Conservation (phyloP, 371 early-diverging fungal species). For the Mucor racemosus region DNA sequence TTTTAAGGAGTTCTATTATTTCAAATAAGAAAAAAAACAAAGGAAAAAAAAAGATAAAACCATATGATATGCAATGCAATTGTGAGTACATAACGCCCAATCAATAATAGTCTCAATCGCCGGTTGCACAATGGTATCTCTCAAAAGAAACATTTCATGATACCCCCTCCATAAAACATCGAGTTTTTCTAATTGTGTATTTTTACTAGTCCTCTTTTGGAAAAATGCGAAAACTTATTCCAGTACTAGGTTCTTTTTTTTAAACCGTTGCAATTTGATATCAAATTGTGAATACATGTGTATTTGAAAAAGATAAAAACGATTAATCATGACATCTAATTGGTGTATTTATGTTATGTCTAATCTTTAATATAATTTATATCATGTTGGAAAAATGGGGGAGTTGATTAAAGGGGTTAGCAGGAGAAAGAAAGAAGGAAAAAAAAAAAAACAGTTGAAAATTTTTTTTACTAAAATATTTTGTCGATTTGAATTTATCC, state of each 20-base stretch:
- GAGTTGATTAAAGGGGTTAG: neutral
- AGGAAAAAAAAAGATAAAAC: neutral
- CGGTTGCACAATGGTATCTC: conserved; percentile 5
- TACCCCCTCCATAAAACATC: neutral
- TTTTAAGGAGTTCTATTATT: no score
- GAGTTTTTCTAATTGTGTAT: neutral
- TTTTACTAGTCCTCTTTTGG: neutral
- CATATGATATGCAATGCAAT: conserved; percentile 21
- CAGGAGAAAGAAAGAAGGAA: no score
- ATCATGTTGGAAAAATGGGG: neutral
- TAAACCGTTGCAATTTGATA: neutral
- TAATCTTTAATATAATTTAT: neutral
- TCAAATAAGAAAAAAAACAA: neutral
- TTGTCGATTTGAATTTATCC: neutral
- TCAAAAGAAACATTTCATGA: neutral
- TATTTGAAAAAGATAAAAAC: neutral
- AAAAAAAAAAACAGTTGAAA: neutral
- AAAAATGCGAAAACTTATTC: conserved; percentile 18
- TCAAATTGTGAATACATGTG: neutral
- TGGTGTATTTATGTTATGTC: neutral
- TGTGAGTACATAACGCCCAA: neutral
- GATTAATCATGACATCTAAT: neutral
- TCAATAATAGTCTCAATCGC: neutral
- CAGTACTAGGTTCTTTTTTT: neutral
- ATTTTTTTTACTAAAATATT: neutral